Evolutionary conservation across 352 stramenopile genomes (phyloP), one percentile per base, ranked within the genome.

Genomic region (Pythium monospermum): DNA sequence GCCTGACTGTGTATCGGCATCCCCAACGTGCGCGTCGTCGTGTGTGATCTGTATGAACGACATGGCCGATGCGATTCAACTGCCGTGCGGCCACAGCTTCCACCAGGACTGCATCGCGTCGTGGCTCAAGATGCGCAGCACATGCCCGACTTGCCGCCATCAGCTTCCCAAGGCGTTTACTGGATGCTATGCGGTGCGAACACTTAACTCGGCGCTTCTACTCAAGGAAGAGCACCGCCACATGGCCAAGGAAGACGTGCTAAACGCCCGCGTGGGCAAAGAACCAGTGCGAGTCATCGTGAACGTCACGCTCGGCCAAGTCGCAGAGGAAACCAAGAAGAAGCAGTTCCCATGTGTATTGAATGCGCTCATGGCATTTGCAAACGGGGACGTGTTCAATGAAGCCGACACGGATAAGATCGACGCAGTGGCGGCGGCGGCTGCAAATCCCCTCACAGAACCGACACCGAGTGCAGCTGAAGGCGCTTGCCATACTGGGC

Each of bases 1-100:
- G n/a, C n/a, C n/a, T n/a, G n/a, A n/a, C n/a, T n/a, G n/a, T n/a
- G n/a, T n/a, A n/a, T n/a, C n/a, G n/a, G n/a, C n/a, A n/a, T n/a
- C n/a, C n/a, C n/a, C n/a, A n/a, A n/a, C n/a, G n/a, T 19, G 39
- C 33, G 26, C 83, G 41, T 72, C 53, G 35, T 57, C 61, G 21
- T 97, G 92, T 63, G 85, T 92, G 6, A 96, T 98, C 52, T 98
- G 94, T 69, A 81, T 98, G 28, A 88, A 74, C 44, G 87, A 96
- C 37, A 88, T 74, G 33, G 32, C 21, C 35, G 47, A 57, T n/a
- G 71, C 92, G 16, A 81, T 94, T 31, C 60, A 74, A 38, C 69
- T 98, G 30, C 87, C 91, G 13, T 98, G 94, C 61, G 74, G 79
- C 38, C 95, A 98, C 71, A 59, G 85, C 35, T 98, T 98, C 68